Percentiles rank a stretch among this genome's conserved stretches.
These are phyloP conservation scores for Lepidium campestre DNA, from an alignment of 441 rosid species.

Conservation along the genomic window DNA sequence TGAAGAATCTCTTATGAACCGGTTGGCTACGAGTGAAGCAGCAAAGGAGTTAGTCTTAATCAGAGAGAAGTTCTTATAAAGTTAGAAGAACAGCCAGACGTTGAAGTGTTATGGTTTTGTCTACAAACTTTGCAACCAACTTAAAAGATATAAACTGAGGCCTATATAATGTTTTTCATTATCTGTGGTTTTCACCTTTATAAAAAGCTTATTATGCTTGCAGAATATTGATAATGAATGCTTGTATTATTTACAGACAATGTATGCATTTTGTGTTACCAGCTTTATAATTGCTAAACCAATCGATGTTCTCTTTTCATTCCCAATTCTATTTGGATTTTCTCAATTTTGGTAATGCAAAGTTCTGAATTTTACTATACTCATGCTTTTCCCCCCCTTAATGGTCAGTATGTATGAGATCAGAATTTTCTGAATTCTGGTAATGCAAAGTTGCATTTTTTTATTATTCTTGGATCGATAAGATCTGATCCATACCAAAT, in stretches of 20 bases:
- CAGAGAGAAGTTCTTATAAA: not conserved
- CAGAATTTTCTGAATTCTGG: too few relatives aligned
- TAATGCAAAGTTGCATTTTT: too few relatives aligned
- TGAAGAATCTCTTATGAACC: not conserved
- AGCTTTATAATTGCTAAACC: not conserved
- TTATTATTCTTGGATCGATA: too few relatives aligned
- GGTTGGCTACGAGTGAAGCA: not conserved
- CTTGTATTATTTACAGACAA: not conserved
- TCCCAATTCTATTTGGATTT: not conserved
- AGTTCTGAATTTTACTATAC: not conserved
- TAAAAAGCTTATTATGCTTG: not conserved
- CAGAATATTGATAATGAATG: not conserved
- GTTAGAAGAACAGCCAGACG: not conserved
- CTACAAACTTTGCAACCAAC: not conserved
- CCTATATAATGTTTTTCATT: not conserved
- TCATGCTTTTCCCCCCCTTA: not conserved
- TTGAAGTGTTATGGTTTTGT: not conserved
- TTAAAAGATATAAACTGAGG: not conserved
- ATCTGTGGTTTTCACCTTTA: not conserved
- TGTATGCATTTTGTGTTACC: not conserved
- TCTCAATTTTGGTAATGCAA: not conserved
- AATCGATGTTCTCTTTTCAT: not conserved
- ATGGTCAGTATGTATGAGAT: not conserved
- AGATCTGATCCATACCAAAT: too few relatives aligned
- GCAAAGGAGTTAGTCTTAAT: slow-evolving; percentile 1